Percentiles rank a stretch among this genome's conserved stretches.
Conservation (phyloP, 2,329 filamentous ascomycete species). For the Xylariaceae sp. region DNA sequence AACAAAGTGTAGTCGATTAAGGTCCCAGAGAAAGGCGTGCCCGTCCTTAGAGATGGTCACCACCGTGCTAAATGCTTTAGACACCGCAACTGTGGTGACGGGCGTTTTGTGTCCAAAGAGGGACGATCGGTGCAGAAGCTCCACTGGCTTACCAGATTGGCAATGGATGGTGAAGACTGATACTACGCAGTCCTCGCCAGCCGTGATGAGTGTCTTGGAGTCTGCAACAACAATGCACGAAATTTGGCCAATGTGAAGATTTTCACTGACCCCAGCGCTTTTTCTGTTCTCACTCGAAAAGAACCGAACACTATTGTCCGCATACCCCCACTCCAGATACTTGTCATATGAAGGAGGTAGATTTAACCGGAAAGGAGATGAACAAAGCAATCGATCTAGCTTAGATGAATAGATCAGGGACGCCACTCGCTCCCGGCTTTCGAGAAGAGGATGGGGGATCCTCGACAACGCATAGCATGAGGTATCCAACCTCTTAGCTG, state of each 20-base stretch:
- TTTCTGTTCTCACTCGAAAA: slow-evolving; percentile 84
- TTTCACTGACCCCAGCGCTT: slow-evolving; percentile 86
- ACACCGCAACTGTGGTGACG: slow-evolving; percentile 82
- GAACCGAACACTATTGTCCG: slow-evolving; percentile 91
- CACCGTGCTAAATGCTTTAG: slow-evolving; percentile 86
- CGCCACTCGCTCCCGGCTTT: slow-evolving; percentile 79
- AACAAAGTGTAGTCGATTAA: slow-evolving; percentile 89
- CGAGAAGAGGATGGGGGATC: slow-evolving; percentile 78
- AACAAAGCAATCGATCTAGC: slow-evolving; percentile 81
- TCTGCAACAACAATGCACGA: slow-evolving; percentile 86
- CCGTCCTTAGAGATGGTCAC: slow-evolving; percentile 84
- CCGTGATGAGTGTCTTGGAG: slow-evolving; percentile 88
- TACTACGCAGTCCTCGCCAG: slow-evolving; percentile 90
- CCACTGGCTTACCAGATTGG: slow-evolving; percentile 70
- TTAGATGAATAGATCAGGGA: slow-evolving; percentile 80
- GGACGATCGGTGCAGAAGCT: slow-evolving; percentile 78
- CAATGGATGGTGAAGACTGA: slow-evolving; percentile 79
- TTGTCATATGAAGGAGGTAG: slow-evolving; percentile 87
- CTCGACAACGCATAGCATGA: slow-evolving; percentile 77
- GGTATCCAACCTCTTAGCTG: slow-evolving; percentile 75
- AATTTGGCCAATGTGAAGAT: slow-evolving; percentile 89
- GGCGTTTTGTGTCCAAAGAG: slow-evolving; percentile 90
- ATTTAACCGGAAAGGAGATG: slow-evolving; percentile 84
- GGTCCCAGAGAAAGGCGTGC: slow-evolving; percentile 88
- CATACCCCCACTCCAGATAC: slow-evolving; percentile 95